Evolutionary conservation across 2,329 filamentous ascomycete species (phyloP).

Genomic region (Exophiala lecanii-corni): DNA sequence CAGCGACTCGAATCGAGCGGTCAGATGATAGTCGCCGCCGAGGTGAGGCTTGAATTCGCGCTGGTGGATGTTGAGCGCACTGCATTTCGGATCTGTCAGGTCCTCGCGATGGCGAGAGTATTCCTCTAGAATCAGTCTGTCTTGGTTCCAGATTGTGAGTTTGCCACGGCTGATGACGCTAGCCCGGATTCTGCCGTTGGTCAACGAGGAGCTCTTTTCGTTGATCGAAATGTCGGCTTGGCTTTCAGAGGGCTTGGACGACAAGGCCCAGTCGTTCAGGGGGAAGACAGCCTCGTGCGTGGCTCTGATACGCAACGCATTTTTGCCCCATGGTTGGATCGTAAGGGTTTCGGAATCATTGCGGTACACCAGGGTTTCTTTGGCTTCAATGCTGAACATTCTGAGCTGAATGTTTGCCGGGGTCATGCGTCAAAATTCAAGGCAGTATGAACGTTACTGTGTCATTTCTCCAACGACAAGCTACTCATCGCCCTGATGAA

Average conservation of each 20-base stretch:
- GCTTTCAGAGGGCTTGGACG: constrained; percentile 4
- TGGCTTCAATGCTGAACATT: too few relatives aligned
- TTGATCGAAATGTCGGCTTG: constrained; percentile 10
- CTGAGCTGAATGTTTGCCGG: too few relatives aligned
- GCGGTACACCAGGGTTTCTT: too few relatives aligned
- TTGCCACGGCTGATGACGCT: constrained; percentile 47
- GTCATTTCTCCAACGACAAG: too few relatives aligned
- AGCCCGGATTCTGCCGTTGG: constrained; percentile 48
- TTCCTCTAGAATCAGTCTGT: too few relatives aligned
- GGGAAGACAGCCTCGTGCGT: constrained; percentile 36
- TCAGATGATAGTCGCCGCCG: constrained; percentile 56
- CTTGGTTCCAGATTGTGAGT: constrained; percentile 47
- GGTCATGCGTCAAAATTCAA: too few relatives aligned
- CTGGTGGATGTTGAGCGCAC: too few relatives aligned
- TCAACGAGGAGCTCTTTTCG: constrained; percentile 14
- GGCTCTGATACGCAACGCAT: constrained; percentile 36
- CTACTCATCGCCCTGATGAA: too few relatives aligned
- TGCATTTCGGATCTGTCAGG: too few relatives aligned
- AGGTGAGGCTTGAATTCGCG: too few relatives aligned
- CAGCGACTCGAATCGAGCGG: constrained; percentile 54
- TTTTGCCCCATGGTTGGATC: constrained; percentile 37
- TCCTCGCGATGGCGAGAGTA: too few relatives aligned
- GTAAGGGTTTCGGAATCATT: constrained; percentile 37
- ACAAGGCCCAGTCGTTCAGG: constrained; percentile 35
- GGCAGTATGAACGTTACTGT: too few relatives aligned